phyloP scores from a whole-genome alignment of 768 basidiomycete genomes.

The Amanita rimosa region DNA sequence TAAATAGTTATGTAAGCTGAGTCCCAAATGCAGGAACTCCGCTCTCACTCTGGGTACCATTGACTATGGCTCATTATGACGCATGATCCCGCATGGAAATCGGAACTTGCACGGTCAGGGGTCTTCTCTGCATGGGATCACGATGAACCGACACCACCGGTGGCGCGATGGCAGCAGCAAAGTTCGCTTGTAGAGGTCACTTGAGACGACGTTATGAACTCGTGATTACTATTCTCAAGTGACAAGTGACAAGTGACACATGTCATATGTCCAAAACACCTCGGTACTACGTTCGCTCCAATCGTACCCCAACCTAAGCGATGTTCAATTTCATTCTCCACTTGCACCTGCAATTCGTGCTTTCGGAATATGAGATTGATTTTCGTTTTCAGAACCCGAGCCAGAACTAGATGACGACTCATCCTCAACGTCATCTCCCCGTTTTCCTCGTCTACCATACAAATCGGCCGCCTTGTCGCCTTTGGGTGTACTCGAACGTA shows the following conservation, averaged over 20 bases:
- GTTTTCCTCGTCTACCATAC: constrained; percentile 3
- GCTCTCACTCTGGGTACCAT: neutral
- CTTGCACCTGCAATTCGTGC: constrained; percentile 39
- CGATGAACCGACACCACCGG: neutral
- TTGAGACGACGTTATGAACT: no score
- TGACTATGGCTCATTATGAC: neutral
- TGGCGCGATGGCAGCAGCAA: neutral
- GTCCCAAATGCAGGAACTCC: constrained; percentile 5
- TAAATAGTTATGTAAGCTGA: constrained; percentile 6
- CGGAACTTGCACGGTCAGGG: neutral
- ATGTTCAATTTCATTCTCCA: neutral
- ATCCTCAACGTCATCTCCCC: neutral
- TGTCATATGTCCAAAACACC: no score
- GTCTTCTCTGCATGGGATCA: neutral
- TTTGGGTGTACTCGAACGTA: neutral
- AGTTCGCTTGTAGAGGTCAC: neutral
- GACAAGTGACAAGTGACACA: no score
- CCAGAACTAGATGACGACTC: constrained; percentile 9
- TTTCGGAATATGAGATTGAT: constrained; percentile 50
- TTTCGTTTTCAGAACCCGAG: constrained; percentile 28
- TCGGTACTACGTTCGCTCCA: neutral
- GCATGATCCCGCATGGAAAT: neutral
- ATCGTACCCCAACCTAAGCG: neutral
- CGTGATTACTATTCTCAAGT: neutral
- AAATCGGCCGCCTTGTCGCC: neutral